These are phyloP conservation scores for Delphinella strobiligena DNA, from an alignment of 2,329 filamentous ascomycete species.

Conservation along the genomic window DNA sequence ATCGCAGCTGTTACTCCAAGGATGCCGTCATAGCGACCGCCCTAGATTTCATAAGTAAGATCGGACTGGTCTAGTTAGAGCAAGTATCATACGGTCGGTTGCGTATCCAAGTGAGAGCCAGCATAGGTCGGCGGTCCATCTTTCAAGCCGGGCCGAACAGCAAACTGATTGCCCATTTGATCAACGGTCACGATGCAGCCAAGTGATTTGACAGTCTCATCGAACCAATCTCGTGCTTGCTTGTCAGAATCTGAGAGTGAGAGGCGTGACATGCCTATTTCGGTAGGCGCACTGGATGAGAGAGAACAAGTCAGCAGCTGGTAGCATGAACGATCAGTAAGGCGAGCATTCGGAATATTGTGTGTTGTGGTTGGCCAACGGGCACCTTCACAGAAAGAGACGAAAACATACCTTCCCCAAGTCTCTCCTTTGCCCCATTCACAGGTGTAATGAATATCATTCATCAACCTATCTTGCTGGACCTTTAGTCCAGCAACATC, in stretches of 20 bases:
- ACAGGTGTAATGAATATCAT: conserved; percentile 52
- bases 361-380: conserved; percentile 11
- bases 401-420: conserved; percentile 51
- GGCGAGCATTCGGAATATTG: conserved; percentile 11
- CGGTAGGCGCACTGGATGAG: conserved; percentile 35
- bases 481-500: conserved; percentile 43
- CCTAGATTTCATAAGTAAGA: conserved; percentile 17
- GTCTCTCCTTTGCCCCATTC: conserved; percentile 53
- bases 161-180: conserved; percentile 72
- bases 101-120: conserved; percentile 52
- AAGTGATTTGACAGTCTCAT: conserved; percentile 46
- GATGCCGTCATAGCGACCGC: conserved; percentile 66
- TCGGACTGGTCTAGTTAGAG: neutral
- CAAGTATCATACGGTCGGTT: conserved; percentile 34
- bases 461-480: conserved; percentile 48
- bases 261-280: conserved; percentile 68
- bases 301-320: conserved; percentile 12
- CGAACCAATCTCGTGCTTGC: conserved; percentile 63
- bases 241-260: conserved; percentile 61
- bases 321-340: conserved; percentile 2
- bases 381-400: conserved; percentile 3
- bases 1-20: conserved; percentile 61
- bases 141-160: conserved; percentile 51
- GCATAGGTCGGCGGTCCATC: conserved; percentile 53
- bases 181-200: conserved; percentile 60